These are phyloP conservation scores for Candida boleticola DNA, from an alignment of 805 yeast genomes.

Conservation along the genomic window DNA sequence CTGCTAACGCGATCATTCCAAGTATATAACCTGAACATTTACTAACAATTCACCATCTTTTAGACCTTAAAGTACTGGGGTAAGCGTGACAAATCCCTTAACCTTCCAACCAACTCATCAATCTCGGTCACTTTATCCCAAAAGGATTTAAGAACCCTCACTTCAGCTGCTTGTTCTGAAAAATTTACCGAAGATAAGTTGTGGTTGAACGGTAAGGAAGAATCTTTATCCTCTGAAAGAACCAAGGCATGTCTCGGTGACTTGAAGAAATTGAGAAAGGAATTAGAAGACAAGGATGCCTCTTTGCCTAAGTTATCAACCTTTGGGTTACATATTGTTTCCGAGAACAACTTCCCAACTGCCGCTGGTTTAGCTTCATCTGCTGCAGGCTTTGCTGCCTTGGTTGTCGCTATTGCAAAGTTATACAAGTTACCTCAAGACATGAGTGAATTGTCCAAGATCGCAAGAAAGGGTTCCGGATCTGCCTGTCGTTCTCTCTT, in stretches of 20 bases:
- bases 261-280: slow-evolving; percentile 63
- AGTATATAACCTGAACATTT: no score
- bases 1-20: no score
- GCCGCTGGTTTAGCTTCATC: slow-evolving; percentile 98
- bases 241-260: slow-evolving; percentile 75
- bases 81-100: slow-evolving; percentile 83
- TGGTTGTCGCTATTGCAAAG: slow-evolving; percentile 84
- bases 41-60: background rate
- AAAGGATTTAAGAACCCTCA: slow-evolving; percentile 84
- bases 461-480: slow-evolving; percentile 98
- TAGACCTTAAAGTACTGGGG: slow-evolving; percentile 98
- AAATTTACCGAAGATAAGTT: slow-evolving; percentile 61
- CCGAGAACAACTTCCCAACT: slow-evolving; percentile 97
- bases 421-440: slow-evolving; percentile 84
- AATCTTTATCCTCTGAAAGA: slow-evolving; percentile 61
- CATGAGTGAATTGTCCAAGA: slow-evolving; percentile 79
- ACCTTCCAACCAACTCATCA: slow-evolving; percentile 94
- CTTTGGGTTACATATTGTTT: slow-evolving; percentile 74
- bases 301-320: slow-evolving; percentile 59
- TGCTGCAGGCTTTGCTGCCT: slow-evolving; percentile 98
- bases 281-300: slow-evolving; percentile 55
- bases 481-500: slow-evolving; percentile 96
- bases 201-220: slow-evolving; percentile 84
- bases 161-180: slow-evolving; percentile 76
- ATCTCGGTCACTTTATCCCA: slow-evolving; percentile 93